These are phyloP conservation scores for Papiliotrema fonsecae DNA, from an alignment of 1,284 basidiomycete species.

Conservation along the genomic window DNA sequence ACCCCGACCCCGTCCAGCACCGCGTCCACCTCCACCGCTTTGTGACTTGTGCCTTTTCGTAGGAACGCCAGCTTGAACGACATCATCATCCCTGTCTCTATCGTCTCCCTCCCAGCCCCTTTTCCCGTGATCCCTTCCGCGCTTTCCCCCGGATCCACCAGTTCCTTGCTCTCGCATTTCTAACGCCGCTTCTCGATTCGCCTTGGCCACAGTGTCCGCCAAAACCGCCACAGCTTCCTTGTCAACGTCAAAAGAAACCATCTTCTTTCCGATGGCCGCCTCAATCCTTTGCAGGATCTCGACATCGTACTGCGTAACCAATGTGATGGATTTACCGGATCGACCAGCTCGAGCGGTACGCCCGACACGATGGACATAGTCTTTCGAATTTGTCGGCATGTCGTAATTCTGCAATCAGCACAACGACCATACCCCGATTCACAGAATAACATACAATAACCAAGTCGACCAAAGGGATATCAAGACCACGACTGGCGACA, in stretches of 20 bases:
- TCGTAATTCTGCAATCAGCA: constrained; percentile 70
- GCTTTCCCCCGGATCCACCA: constrained; percentile 53
- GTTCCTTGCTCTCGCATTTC: constrained; percentile 56
- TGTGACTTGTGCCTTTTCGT: constrained; percentile 47
- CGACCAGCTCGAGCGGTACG: constrained; percentile 95
- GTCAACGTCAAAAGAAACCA: constrained; percentile 85
- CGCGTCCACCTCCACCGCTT: neutral
- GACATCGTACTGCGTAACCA: constrained; percentile 98
- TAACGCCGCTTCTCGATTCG: constrained; percentile 71
- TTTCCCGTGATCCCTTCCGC: constrained; percentile 53
- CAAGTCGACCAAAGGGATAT: constrained; percentile 92
- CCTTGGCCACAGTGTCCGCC: constrained; percentile 85
- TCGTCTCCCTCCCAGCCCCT: constrained; percentile 70
- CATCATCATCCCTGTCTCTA: constrained; percentile 88
- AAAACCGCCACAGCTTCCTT: constrained; percentile 85
- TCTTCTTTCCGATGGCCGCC: constrained; percentile 83
- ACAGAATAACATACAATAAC: constrained; percentile 63
- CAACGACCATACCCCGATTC: neutral
- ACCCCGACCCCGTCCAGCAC: no score
- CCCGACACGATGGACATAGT: constrained; percentile 98
- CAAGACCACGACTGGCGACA: constrained; percentile 92
- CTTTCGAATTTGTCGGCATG: constrained; percentile 96
- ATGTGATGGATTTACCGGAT: constrained; percentile 89
- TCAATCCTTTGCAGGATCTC: constrained; percentile 95
- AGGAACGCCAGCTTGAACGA: constrained; percentile 49